Percentiles rank a stretch among this genome's conserved stretches.
phyloP scores from a whole-genome alignment of 2,329 filamentous ascomycete species.

The Juglanconis juglandina region DNA sequence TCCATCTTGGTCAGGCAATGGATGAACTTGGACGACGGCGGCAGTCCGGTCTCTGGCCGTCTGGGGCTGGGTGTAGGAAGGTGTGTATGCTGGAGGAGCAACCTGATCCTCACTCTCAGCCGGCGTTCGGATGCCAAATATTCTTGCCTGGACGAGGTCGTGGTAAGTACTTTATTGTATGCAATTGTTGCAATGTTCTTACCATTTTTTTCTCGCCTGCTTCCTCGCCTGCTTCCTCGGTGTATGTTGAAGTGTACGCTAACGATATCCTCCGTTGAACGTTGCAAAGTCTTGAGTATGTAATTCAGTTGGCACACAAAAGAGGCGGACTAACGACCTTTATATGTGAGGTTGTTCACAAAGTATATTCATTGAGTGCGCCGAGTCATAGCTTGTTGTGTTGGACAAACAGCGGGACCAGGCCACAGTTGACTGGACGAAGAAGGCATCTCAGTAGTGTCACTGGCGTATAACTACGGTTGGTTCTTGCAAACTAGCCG shows the following conservation, averaged over 20 bases:
- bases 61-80: background rate
- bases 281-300: background rate
- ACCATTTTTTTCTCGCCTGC: background rate
- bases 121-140: background rate
- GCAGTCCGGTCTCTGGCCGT: background rate
- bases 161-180: background rate
- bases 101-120: background rate
- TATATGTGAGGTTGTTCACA: too few relatives aligned
- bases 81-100: background rate
- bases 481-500: too few relatives aligned
- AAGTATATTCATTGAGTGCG: too few relatives aligned
- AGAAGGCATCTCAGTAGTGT: too few relatives aligned
- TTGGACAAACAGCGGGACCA: too few relatives aligned
- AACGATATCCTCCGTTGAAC: too few relatives aligned
- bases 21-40: slow-evolving; percentile 33
- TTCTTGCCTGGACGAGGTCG: background rate
- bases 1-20: slow-evolving; percentile 34
- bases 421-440: too few relatives aligned
- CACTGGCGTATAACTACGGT: too few relatives aligned
- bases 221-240: background rate
- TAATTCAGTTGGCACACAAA: background rate
- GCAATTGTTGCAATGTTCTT: background rate
- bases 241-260: background rate
- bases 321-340: too few relatives aligned
- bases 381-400: too few relatives aligned